Evolutionary conservation across 2,329 filamentous ascomycete species (phyloP), one percentile per base, ranked within the genome.

Genomic region (Fusarium heterosporum): DNA sequence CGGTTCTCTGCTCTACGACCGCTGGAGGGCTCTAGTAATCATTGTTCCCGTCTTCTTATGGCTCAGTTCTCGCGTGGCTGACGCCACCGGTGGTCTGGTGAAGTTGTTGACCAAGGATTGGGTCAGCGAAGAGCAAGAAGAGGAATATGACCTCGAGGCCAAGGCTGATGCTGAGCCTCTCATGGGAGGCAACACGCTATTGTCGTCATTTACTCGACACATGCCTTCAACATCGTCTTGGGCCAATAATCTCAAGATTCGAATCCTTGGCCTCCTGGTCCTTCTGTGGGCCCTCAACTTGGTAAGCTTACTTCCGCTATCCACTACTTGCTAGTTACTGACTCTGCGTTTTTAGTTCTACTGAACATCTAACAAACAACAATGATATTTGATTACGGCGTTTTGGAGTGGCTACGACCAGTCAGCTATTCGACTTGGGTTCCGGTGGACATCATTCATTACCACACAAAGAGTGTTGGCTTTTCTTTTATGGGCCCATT

Each of bases 31-130:
- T 7, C 39, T 75, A 4, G n/a, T 74, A 22, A 38, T 75, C 34
- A 68, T 75, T 34, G 64, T 72, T 3, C 72, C 72, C 1, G 26
- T 73, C 28, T 74, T 74, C 57, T n/a, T 74, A 17, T 73, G 66
- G 68, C 61, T 74, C 8, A 74, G 72, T 55, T 55, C 62, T 0
- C 62, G 61, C 10, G 54, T 69, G 14, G 66, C 66, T 2, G 66
- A 69, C 19, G 66, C 66, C 8, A 69, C 66, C 8, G 66, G 66
- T 32, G 66, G 66, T 5, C 30, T 69, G 50, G 66, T 69, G 32
- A 69, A 70, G 45, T 52, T 69, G 6, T 14, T 70, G 51, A 69
- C 66, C 3, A 54, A 45, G 14, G 48, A 70, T 5, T 69, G 66
- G 66, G 49, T 40, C 5, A 38, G 50, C 0, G 43, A 59, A 4